Base-by-base conservation (phyloP, 768 basidiomycete genomes). In the Russula griseocarnosa region DNA sequence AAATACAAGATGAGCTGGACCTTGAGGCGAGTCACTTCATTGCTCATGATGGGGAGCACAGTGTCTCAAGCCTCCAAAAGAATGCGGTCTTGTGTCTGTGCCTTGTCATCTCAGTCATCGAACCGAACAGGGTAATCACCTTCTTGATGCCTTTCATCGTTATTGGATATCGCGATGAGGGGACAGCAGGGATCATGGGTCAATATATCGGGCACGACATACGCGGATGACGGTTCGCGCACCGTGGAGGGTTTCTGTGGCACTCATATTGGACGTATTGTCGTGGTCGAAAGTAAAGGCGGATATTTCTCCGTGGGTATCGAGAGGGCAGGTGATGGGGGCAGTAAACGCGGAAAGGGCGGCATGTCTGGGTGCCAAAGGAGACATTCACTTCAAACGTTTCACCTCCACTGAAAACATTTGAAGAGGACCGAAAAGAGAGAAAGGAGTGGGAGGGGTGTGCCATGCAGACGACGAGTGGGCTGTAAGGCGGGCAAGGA, bases 371-470 rank as follows among this genome's bases (percentile, higher is more conserved):
- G n/a, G n/a, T n/a, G n/a, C n/a, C n/a, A n/a, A n/a, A n/a, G n/a
- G n/a, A n/a, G n/a, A n/a, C n/a, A n/a, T n/a, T n/a, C n/a, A n/a
- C n/a, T n/a, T n/a, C n/a, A n/a, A n/a, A n/a, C n/a, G n/a, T n/a
- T n/a, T n/a, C n/a, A n/a, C n/a, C n/a, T n/a, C n/a, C n/a, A n/a
- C n/a, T n/a, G n/a, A n/a, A n/a, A n/a, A n/a, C n/a, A n/a, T n/a
- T n/a, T n/a, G 76, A 28, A 96, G 78, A 1, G 94, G 93, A 0
- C 90, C 90, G 72, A 98, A 96, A 8, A 96, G 82, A 16, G 92
- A 85, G 1, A 94, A 92, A 42, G 98, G 83, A 1, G 92, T 86
- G n/a, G 91, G 89, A 0, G 94, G 94, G 0, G 94, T 95, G 69
- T 96, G 90, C 2, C 96, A 94, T 13, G 92, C 94, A 10, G 83